phyloP scores from a whole-genome alignment of 441 rosid genomes.

The Adansonia grandidieri region DNA sequence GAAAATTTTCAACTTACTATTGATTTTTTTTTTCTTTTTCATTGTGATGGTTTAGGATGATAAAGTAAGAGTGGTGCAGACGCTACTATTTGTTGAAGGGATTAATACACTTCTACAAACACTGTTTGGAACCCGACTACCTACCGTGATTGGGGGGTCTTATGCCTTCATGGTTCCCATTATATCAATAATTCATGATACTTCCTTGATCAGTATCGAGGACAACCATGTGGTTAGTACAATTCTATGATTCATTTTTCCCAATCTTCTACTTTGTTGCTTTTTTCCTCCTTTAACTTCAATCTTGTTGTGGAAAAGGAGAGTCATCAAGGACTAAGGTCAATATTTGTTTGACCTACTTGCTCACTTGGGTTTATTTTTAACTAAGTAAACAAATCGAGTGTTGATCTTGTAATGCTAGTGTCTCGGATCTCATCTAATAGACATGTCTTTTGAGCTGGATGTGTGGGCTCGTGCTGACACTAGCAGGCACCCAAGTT shows the following conservation, averaged over 20 bases:
- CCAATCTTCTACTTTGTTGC: conserved; percentile 20
- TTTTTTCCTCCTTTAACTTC: conserved; percentile 16
- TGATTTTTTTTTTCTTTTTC: background rate
- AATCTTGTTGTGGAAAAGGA: background rate
- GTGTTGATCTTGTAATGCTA: no score
- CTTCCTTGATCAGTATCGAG: conserved; percentile 67
- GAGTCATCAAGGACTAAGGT: background rate
- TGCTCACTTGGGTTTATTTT: conserved; percentile 6
- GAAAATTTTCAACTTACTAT: background rate
- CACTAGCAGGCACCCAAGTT: conserved; percentile 9
- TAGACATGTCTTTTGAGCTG: no score
- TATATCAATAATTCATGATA: conserved; percentile 85
- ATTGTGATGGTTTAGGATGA: conserved; percentile 66
- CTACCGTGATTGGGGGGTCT: conserved; percentile 95
- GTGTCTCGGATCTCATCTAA: no score
- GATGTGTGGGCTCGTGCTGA: background rate
- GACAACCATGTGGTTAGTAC: conserved; percentile 79
- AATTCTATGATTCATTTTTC: background rate
- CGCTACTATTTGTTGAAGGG: conserved; percentile 91
- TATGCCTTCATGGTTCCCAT: conserved; percentile 97
- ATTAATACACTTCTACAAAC: conserved; percentile 91
- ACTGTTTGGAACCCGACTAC: conserved; percentile 88
- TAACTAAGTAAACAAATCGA: background rate
- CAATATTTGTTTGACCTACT: conserved; percentile 45
- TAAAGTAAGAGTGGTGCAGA: conserved; percentile 95